Base-by-base conservation (phyloP, 2,329 filamentous ascomycete genomes). In the Fusarium sp. region DNA sequence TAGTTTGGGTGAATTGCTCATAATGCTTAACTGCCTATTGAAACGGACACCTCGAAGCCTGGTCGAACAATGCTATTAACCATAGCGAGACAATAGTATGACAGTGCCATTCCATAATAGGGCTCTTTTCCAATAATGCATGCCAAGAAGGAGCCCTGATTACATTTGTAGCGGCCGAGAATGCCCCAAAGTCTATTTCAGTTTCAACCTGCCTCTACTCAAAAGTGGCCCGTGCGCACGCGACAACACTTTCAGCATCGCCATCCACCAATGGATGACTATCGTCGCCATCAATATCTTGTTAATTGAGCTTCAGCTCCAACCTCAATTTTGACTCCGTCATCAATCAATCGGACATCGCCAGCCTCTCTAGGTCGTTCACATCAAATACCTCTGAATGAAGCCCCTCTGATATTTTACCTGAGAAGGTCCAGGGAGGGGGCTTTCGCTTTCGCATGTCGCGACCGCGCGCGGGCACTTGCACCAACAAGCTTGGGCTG, bases 401-500 rank as follows among this genome's bases (percentile, higher is more conserved):
- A 76, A 69, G 70, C 60, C 66, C 66, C 72, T 71, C 65, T 72
- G 60, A 74, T 47, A 50, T 47, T 50, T 50, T 33, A 21, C 61
- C 64, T 67, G 72, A 75, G 67, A 50, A 73, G 74, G 72, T 75
- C 75, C 50, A 68, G 72, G 75, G 74, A 75, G 75, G 76, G 72
- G 76, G 73, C 58, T 74, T 71, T 70, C 60, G 73, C 54, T 70
- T 74, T 72, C 58, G 71, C 68, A 69, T 71, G 66, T 71, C 67
- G 72, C 71, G 72, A 66, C 60, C 62, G 64, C 74, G 74, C 60
- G 47, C 58, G 58, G 67, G 64, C 28, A 64, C 62, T 67, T 68
- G 70, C 60, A 58, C 64, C 59, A 61, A 67, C 40, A 63, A 69
- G 58, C 61, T 65, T 72, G 74, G 66, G 54, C 73, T 73, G 72